Percentiles rank a stretch among this genome's conserved stretches.
phyloP scores from a whole-genome alignment of 2,329 filamentous ascomycete genomes.

The Trichoderma pleuroti region DNA sequence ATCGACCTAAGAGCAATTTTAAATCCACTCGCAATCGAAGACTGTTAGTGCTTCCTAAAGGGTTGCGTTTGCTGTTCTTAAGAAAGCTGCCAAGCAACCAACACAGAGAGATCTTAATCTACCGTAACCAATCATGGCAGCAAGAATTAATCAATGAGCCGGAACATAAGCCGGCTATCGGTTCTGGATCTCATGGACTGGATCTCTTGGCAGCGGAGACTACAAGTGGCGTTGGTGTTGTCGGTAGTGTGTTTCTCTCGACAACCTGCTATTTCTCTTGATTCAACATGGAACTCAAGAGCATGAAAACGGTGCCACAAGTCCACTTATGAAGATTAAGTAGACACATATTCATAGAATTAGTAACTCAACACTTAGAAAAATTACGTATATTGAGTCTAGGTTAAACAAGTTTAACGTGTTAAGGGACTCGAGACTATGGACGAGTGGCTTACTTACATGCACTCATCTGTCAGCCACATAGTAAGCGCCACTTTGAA shows the following conservation, averaged over 20 bases:
- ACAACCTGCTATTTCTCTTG: background rate
- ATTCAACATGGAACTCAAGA: background rate
- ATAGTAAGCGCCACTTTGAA: background rate
- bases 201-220: background rate
- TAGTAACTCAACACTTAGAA: background rate
- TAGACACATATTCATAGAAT: background rate
- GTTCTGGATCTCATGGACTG: background rate
- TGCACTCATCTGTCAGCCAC: background rate
- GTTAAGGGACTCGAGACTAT: background rate
- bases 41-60: background rate
- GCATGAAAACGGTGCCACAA: accelerated
- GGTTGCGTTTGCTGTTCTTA: background rate
- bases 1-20: background rate
- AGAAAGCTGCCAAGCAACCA: background rate
- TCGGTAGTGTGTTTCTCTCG: background rate
- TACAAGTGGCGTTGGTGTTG: background rate
- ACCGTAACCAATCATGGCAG: background rate
- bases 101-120: background rate
- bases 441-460: background rate
- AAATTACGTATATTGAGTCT: background rate
- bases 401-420: background rate
- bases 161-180: background rate
- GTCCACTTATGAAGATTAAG: background rate
- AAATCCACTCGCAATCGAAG: background rate
- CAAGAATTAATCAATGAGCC: background rate